A percentile compares a stretch with the other conserved stretches of the same genome.
phyloP scores from a whole-genome alignment of 2,329 filamentous ascomycete genomes.

The Sarocladium kiliense region DNA sequence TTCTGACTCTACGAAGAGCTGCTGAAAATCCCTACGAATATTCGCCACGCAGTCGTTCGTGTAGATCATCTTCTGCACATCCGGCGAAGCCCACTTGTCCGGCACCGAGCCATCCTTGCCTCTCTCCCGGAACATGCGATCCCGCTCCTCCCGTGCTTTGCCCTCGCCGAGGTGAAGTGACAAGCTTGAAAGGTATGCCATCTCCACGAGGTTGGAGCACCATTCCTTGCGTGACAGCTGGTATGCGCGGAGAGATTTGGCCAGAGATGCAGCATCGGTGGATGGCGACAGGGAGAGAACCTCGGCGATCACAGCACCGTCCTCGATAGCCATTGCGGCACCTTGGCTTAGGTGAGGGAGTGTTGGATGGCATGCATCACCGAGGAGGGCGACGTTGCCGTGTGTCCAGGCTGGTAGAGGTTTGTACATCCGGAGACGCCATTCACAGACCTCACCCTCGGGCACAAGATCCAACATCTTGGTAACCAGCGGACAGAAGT shows the following conservation, averaged over 20 bases:
- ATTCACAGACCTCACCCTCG: constrained; percentile 60
- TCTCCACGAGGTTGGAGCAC: constrained; percentile 45
- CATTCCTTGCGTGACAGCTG: constrained; percentile 52
- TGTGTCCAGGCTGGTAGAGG: constrained; percentile 53
- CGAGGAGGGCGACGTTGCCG: constrained; percentile 51
- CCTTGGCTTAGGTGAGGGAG: constrained; percentile 63
- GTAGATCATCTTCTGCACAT: constrained; percentile 62
- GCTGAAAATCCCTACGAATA: constrained; percentile 46
- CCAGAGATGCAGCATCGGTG: constrained; percentile 32
- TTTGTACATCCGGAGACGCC: constrained; percentile 55
- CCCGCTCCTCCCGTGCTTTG: constrained; percentile 50
- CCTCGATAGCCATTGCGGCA: constrained; percentile 62
- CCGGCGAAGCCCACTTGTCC: constrained; percentile 66
- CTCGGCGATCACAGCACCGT: constrained; percentile 55
- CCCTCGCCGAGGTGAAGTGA: constrained; percentile 52
- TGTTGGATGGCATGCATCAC: constrained; percentile 63
- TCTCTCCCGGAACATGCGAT: constrained; percentile 47
- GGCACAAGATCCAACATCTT: constrained; percentile 56
- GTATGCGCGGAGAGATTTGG: constrained; percentile 47
- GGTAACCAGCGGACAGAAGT: constrained; percentile 55
- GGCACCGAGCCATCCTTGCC: constrained; percentile 45
- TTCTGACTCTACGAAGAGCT: constrained; percentile 30
- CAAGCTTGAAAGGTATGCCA: constrained; percentile 46
- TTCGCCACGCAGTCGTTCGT: constrained; percentile 54
- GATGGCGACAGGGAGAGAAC: constrained; percentile 38